Evolutionary conservation across 2,329 filamentous ascomycete species (phyloP), one percentile per base, ranked within the genome.

Genomic region (Cordyceps tenuipes): DNA sequence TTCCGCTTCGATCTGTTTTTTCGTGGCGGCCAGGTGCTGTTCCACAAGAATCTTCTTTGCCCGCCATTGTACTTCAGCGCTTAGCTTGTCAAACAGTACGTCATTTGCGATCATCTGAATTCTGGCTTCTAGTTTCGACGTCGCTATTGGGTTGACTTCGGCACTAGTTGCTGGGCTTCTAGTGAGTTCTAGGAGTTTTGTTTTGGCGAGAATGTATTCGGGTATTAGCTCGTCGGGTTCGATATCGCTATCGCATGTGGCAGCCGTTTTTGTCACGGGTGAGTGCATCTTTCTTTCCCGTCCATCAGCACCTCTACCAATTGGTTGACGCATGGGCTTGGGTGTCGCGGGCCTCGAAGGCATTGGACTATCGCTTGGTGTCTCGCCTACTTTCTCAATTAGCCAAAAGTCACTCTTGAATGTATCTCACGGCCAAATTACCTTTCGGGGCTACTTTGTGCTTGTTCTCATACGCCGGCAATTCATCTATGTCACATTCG

Each of bases 21-120:
- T 81, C 17, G 71, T 69, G n/a, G 74, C 75, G 2, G 83, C 77
- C 48, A 82, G 79, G 60, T 88, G 82, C 66, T 82, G 85, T 65
- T 88, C 83, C 13, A 92, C 69, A 23, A 79, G 73, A 39, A 85
- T 78, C 44, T 78, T 80, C 62, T 81, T 80, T 6, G 75, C 71
- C 62, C 79, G 82, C 89, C 89, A 92, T 66, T 82, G 76, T 62
- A 82, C 76, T 60, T 89, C 83, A 5, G 87, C 89, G 39, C 82
- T 71, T 50, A 80, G 77, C 61, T 80, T 81, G 68, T 93, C 89
- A 67, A 92, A 91, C 3, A 93, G 75, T 17, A 91, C 78, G 68
- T 93, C 89, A 29, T 84, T 87, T 67, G 94, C 88, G 47, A 97
- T 90, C 62, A 82, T 83, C 43, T 85, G 81, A 44, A 97, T 75